These are phyloP conservation scores for Lepidopterella palustris DNA, from an alignment of 495 filamentous ascomycete species.

Conservation along the genomic window DNA sequence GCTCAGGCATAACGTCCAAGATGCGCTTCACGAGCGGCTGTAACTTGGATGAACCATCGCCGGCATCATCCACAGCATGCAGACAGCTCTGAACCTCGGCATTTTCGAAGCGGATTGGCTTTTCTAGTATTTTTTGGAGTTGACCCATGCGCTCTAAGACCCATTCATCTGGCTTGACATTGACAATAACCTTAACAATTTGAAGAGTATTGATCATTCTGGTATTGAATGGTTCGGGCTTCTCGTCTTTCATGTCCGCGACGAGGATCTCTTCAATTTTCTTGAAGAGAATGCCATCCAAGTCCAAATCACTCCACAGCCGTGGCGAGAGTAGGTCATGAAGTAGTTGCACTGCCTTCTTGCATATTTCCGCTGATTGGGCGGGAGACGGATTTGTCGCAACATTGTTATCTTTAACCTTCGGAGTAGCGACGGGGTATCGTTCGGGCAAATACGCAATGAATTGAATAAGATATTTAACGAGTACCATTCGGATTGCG, in stretches of 20 bases:
- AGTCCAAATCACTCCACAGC: constrained; percentile 87
- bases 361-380: constrained; percentile 67
- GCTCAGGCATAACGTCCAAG: constrained; percentile 83
- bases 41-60: constrained; percentile 53
- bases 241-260: constrained; percentile 48
- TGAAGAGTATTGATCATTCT: constrained; percentile 88
- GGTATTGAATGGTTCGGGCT: constrained; percentile 55
- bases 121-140: constrained; percentile 86
- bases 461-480: constrained; percentile 90
- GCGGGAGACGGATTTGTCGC: constrained; percentile 40
- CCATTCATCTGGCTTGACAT: constrained; percentile 84
- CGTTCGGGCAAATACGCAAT: constrained; percentile 83
- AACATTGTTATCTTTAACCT: constrained; percentile 45
- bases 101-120: constrained; percentile 77
- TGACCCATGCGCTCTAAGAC: constrained; percentile 63
- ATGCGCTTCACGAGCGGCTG: constrained; percentile 71
- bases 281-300: constrained; percentile 77
- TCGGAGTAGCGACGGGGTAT: constrained; percentile 65
- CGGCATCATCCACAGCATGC: constrained; percentile 61
- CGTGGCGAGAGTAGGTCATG: constrained; percentile 77
- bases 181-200: constrained; percentile 78
- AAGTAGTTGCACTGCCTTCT: constrained; percentile 76
- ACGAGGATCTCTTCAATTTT: constrained; percentile 77
- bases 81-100: constrained; percentile 89
- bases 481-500: constrained; percentile 62